Evolutionary conservation across 1,284 basidiomycete genomes (phyloP), one percentile per base, ranked within the genome.

Genomic region (Marasmius tenuissimus): DNA sequence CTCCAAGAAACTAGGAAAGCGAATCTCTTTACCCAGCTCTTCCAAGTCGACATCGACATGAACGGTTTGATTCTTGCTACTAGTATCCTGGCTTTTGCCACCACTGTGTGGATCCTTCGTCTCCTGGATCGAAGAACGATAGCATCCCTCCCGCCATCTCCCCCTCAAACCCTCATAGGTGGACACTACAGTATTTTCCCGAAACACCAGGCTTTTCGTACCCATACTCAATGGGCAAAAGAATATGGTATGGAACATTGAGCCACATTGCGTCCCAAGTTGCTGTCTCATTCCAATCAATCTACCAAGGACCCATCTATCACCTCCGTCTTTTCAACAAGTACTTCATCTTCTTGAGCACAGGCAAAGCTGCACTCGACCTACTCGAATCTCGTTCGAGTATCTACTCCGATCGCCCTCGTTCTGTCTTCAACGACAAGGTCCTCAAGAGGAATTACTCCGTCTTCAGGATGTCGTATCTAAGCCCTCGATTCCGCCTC

Each of bases 51-150:
- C n/a, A 4, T 27, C 27, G 2, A 4, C 27, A 27, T 27, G 27
- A 27, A 27, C 27, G 27, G 27, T 2, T 2, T 27, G 4, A 2
- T 27, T 27, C 27, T 27, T 27, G 27, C 27, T 27, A 27, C 27
- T 27, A 27, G 2, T 27, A 27, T 27, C 27, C 27, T 27, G 27
- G 27, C 27, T 27, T 27, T 47, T n/a, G 11, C 62, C 16, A 66
- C 61, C 9, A 67, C 70, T 33, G 52, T 16, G 1, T 37, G 35
- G 27, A 54, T 35, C 4, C 34, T 54, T 87, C 71, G 86, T 76
- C 71, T 76, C 84, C 75, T 91, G 89, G 59, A 72, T 71, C 1
- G 78, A 73, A 39, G 65, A 79, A 71, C 64, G 11, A 4, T 35
- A 3, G n/a, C 38, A 3, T 35, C 52, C 4, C 16, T 54, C 14